These are phyloP conservation scores for Aspergillus bertholletiae DNA, from an alignment of 495 filamentous ascomycete species.

Conservation along the genomic window DNA sequence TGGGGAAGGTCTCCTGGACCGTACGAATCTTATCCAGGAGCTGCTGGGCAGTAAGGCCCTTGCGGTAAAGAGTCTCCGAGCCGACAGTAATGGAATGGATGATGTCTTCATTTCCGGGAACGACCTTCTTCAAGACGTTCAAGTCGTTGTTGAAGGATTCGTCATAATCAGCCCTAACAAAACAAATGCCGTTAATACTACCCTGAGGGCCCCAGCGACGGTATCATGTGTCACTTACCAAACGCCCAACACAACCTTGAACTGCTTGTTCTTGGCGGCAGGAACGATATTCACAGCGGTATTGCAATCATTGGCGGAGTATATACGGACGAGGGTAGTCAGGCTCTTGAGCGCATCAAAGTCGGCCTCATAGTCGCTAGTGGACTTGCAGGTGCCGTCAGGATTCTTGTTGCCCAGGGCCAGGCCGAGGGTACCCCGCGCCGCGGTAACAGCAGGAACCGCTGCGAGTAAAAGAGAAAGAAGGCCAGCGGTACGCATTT, in stretches of 20 bases:
- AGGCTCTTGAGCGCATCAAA: conserved; percentile 57
- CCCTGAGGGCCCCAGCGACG: neutral
- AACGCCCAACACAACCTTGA: conserved; percentile 72
- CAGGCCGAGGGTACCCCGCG: conserved; percentile 46
- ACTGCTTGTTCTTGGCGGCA: conserved; percentile 65
- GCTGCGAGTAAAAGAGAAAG: conserved; percentile 39
- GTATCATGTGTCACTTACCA: conserved; percentile 49
- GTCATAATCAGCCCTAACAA: conserved; percentile 62
- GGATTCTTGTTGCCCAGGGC: conserved; percentile 47
- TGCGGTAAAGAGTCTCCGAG: conserved; percentile 73
- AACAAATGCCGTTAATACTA: conserved; percentile 1
- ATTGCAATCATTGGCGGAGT: conserved; percentile 62
- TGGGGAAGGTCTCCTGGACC: conserved; percentile 50
- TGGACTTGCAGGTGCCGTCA: conserved; percentile 62
- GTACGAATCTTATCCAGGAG: conserved; percentile 62
- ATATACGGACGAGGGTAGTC: conserved; percentile 63
- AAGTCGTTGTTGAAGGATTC: conserved; percentile 62
- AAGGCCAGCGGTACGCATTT: conserved; percentile 43
- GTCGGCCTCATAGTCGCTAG: conserved; percentile 62
- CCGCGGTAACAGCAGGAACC: conserved; percentile 38
- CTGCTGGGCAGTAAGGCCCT: conserved; percentile 60
- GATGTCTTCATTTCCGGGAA: conserved; percentile 51
- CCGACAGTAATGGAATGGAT: conserved; percentile 77
- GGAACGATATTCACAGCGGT: conserved; percentile 65
- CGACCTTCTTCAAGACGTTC: conserved; percentile 50